Base-by-base conservation (phyloP, 805 yeast species). In the Candida chauliodis region DNA sequence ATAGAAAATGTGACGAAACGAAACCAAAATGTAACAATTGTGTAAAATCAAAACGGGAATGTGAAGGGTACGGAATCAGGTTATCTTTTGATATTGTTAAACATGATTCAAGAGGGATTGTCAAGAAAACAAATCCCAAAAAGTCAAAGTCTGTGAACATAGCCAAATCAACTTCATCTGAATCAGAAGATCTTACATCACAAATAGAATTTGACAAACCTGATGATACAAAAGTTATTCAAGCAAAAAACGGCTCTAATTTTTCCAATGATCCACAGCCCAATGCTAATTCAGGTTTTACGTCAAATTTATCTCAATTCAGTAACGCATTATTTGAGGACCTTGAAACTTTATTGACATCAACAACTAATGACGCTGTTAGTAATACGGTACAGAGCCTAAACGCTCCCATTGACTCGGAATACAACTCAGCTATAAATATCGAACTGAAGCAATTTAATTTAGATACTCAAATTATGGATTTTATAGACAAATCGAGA, bases 31-130 rank as follows among this genome's bases (percentile, higher is more conserved):
- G 62, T 24, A 21, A 41, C 4, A 34, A 51, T 18, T 57, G 62
- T 33, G 4, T 23, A 17, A 71, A 68, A 44, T 71, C 69, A 50
- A 73, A 69, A 22, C 66, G 79, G 11, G 66, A 61, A 11, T 81
- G 88, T 55, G 86, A 84, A 5, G 88, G 88, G 1, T 81, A 81
- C 49, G 75, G 67, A 1, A 42, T 73, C 5, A 58, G 73, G 40
- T 53, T 76, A 4, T 61, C 70, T 3, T 77, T 77, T 42, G 78
- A 73, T 45, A 76, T 71, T 11, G 76, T 72, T 46, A 78, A 73
- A 18, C 40, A 37, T 22, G 28, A 31, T 26, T 22, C 36, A 25
- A 26, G 28, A 11, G 36, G 28, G 2, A 26, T 27, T 11, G 15
- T 34, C 20, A 34, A 34, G 10, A 25, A 33, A 15, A 9, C 21